Base-by-base conservation (phyloP, 148 eudicot genomes). In the Silene uniflora region DNA sequence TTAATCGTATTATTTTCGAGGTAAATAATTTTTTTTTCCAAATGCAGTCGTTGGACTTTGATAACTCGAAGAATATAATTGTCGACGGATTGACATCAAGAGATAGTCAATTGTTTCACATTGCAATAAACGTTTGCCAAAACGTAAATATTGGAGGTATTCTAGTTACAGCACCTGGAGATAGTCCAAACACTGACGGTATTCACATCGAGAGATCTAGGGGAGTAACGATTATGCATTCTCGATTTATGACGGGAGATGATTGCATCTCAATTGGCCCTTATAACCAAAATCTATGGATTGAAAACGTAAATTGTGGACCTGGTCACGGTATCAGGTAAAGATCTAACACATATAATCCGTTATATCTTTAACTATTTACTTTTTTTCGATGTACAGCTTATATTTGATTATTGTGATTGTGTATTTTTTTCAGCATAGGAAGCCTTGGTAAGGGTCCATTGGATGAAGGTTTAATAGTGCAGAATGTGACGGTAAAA, bases 261-360 rank as follows among this genome's bases (percentile, higher is more conserved):
- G 91, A 88, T 71, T 88, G 91, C 62, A 64, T 88, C 27, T 88
- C 91, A 1, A 75, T 88, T 3, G 86, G 91, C 21, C 82, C 83
- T 0, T 84, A 86, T 1, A 75, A 76, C 35, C 73, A 71, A 14
- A 75, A 81, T 70, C 19, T 88, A 59, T 86, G 87, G 89, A 75
- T 86, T 1, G 85, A 88, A 61, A 71, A 77, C 4, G 63, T 88
- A 10, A 46, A 19, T 1, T 88, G 91, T 62, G 91, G 91, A 32
- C 91, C 91, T 2, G 91, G 91, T 14, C 91, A 88, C 61, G 82
- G 82, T 17, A 74, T 79, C 10, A 79, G 82, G 82, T 79, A 69
- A 19, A 1, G 10, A 39, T 39, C 44, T 6, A 6, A 39, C 44
- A 39, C 10, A 39, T 6, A 39, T 39, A 35, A 35, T 35, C 42